Conservation (phyloP, 306 rosid genomes). For the Geum urbanum region DNA sequence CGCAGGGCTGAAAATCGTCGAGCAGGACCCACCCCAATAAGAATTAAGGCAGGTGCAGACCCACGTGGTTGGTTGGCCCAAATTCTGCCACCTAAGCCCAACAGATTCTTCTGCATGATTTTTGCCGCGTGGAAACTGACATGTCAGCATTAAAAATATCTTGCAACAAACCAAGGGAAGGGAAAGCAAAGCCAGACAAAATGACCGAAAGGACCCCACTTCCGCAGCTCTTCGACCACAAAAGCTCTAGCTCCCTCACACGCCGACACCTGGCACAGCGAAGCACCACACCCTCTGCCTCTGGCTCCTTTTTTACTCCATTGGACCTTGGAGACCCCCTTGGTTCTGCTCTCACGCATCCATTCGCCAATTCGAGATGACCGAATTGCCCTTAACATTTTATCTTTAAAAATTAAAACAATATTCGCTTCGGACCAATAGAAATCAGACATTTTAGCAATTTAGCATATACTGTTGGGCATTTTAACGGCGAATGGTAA, state of each 20-base stretch:
- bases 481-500: conserved; percentile 16
- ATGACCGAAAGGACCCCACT: neutral
- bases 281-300: conserved; percentile 40
- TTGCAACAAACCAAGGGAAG: neutral
- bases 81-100: conserved; percentile 20
- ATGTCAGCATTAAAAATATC: conserved; percentile 25
- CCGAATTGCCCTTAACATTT: neutral
- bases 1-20: conserved; percentile 14
- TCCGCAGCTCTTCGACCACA: conserved; percentile 21
- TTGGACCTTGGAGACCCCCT: neutral
- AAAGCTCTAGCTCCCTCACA: conserved; percentile 30
- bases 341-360: neutral
- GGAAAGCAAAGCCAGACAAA: conserved; percentile 1
- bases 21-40: neutral
- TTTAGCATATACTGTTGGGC: too few species aligned
- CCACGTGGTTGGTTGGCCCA: conserved; percentile 19
- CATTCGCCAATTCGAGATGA: neutral
- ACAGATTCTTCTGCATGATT: conserved; percentile 32
- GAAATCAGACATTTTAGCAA: neutral
- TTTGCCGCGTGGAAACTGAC: conserved; percentile 20
- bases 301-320: neutral
- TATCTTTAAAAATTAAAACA: neutral
- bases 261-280: conserved; percentile 51
- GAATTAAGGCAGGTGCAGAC: conserved; percentile 2
- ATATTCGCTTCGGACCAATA: neutral